phyloP scores from a whole-genome alignment of 306 rosid genomes.

The Glycine soja region DNA sequence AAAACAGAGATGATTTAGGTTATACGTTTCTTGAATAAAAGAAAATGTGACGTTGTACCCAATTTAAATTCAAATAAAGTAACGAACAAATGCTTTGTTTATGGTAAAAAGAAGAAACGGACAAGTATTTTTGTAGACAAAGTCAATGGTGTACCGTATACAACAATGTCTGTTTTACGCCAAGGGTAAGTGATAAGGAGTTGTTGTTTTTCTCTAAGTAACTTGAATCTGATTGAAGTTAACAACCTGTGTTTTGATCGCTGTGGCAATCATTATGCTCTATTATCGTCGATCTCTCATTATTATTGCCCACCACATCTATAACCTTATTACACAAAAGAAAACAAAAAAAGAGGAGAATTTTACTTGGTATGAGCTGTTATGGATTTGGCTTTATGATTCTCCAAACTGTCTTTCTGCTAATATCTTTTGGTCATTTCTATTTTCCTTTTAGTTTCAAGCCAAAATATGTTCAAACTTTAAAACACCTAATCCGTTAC shows the following conservation, averaged over 20 bases:
- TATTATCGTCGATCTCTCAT: not conserved
- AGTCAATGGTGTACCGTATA: constrained; percentile 25
- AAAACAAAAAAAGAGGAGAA: not conserved
- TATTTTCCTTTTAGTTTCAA: not conserved
- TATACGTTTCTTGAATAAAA: not conserved
- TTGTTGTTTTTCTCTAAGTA: not conserved
- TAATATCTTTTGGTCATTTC: not conserved
- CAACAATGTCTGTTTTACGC: constrained; percentile 12
- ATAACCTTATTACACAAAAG: not conserved
- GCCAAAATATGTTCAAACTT: not conserved
- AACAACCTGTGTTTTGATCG: constrained; percentile 1
- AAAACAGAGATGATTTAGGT: not conserved
- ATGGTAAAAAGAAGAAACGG: constrained; percentile 10
- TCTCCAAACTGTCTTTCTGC: constrained; percentile 20
- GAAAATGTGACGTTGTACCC: constrained; percentile 14
- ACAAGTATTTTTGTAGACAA: constrained; percentile 1
- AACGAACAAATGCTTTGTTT: not conserved
- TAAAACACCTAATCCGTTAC: not conserved
- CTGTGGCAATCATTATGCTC: not conserved
- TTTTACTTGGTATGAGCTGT: constrained; percentile 43
- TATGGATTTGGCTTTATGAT: constrained; percentile 26
- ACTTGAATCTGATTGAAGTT: constrained; percentile 1
- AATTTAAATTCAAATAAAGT: not conserved
- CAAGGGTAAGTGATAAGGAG: not conserved
- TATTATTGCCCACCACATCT: not conserved